These are phyloP conservation scores for Tetracentron sinense DNA, from an alignment of 164 flowering plant genomes.

Conservation along the genomic window DNA sequence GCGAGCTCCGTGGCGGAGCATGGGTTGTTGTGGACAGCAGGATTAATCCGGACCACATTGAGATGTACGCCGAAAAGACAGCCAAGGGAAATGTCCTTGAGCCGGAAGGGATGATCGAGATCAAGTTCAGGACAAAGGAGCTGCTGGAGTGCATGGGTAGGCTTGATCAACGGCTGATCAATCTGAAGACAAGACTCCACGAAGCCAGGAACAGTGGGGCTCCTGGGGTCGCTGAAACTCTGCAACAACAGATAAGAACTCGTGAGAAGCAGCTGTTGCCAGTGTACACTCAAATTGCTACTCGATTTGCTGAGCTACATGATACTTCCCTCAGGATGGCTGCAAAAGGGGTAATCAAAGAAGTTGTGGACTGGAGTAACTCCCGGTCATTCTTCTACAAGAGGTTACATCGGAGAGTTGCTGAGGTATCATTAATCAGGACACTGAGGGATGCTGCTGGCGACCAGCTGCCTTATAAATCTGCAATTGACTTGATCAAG, in stretches of 20 bases:
- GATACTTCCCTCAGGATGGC: constrained; percentile 98
- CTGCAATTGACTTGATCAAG: constrained; percentile 62
- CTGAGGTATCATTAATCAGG: constrained; percentile 62
- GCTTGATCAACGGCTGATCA: constrained; percentile 66
- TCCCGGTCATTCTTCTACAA: constrained; percentile 80
- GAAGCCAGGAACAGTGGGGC: constrained; percentile 39
- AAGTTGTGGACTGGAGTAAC: constrained; percentile 72
- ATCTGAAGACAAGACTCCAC: constrained; percentile 56
- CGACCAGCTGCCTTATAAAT: constrained; percentile 51
- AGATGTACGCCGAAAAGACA: constrained; percentile 93
- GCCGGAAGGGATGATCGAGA: constrained; percentile 98
- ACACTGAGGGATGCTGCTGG: constrained; percentile 75
- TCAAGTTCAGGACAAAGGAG: constrained; percentile 80
- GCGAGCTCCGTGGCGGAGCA: constrained; percentile 99
- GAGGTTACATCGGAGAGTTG: constrained; percentile 68
- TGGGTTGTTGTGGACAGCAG: constrained; percentile 97
- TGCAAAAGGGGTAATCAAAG: constrained; percentile 79
- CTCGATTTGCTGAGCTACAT: constrained; percentile 90
- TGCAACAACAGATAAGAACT: constrained; percentile 61
- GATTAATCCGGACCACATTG: constrained; percentile 89
- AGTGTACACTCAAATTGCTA: constrained; percentile 90
- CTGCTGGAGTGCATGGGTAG: constrained; percentile 91
- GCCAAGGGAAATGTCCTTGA: constrained; percentile 99
- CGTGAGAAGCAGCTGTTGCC: constrained; percentile 92
- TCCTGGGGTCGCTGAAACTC: constrained; percentile 29